These are phyloP conservation scores for Isabelozyma gotoi DNA, from an alignment of 805 yeast genomes.

Conservation along the genomic window DNA sequence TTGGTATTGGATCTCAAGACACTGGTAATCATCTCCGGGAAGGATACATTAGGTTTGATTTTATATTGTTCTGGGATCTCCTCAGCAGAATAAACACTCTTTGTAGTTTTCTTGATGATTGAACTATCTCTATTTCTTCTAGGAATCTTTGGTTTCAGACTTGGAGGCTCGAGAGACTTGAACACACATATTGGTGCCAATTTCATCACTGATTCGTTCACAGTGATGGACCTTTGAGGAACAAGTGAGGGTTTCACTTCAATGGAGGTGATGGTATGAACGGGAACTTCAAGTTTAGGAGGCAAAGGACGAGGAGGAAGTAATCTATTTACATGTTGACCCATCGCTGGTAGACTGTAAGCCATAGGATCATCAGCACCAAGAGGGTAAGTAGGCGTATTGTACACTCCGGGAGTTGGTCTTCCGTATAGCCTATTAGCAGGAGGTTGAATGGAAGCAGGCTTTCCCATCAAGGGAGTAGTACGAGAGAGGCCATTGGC, in stretches of 20 bases:
- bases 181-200: constrained; percentile 30
- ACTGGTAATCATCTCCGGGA: constrained; percentile 76
- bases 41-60: constrained; percentile 78
- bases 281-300: constrained; percentile 35
- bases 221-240: constrained; percentile 29
- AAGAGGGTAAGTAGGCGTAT: background rate
- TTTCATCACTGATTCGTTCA: constrained; percentile 12
- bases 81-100: constrained; percentile 68
- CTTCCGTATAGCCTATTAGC: constrained; percentile 36
- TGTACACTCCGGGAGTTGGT: constrained; percentile 5
- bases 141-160: constrained; percentile 32
- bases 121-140: constrained; percentile 25
- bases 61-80: constrained; percentile 89
- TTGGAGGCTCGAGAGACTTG: constrained; percentile 30
- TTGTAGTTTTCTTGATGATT: constrained; percentile 49
- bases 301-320: constrained; percentile 28
- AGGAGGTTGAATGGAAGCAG: constrained; percentile 47
- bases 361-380: background rate
- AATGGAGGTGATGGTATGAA: constrained; percentile 23
- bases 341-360: constrained; percentile 9
- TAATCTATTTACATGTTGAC: background rate
- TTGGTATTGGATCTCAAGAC: constrained; percentile 70
- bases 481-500: constrained; percentile 11
- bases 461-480: constrained; percentile 41
- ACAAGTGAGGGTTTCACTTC: constrained; percentile 17